Conservation (phyloP, 805 yeast genomes). For the Pichia nanzhaoensis region DNA sequence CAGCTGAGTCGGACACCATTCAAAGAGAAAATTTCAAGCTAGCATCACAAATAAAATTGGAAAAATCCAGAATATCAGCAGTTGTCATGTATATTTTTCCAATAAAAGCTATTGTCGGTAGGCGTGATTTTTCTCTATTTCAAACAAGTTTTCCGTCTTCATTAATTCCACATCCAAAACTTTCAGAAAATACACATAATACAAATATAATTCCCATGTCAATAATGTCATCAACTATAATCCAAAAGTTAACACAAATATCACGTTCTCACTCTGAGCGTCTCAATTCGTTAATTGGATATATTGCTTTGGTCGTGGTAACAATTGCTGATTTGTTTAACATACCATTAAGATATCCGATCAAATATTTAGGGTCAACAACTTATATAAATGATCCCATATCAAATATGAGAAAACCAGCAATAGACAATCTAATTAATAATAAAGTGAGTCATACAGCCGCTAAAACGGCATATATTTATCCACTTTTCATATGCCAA, state of each 20-base stretch:
- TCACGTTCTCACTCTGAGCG: constrained; percentile 32
- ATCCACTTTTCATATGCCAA: constrained; percentile 47
- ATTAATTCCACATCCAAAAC: constrained; percentile 3
- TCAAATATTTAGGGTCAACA: constrained; percentile 40
- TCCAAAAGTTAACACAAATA: constrained; percentile 18
- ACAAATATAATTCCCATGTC: constrained; percentile 2
- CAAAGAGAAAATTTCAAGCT: constrained; percentile 2
- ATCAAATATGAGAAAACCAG: constrained; percentile 17
- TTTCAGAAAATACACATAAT: background rate
- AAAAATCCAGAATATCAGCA: constrained; percentile 24
- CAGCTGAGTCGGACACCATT: background rate
- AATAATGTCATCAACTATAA: background rate
- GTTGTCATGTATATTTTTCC: constrained; percentile 28
- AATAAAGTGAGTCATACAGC: background rate
- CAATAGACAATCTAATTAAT: background rate
- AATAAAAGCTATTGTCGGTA: constrained; percentile 18
- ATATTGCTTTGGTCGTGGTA: constrained; percentile 36
- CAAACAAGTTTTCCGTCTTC: constrained; percentile 27
- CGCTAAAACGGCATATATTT: constrained; percentile 31
- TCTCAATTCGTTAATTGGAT: constrained; percentile 44
- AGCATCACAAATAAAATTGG: constrained; percentile 11
- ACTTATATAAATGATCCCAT: constrained; percentile 45
- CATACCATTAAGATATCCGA: constrained; percentile 43
- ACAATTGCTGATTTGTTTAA: constrained; percentile 36
- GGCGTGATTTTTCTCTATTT: constrained; percentile 27